These are phyloP conservation scores for Neofusicoccum sp. DNA, from an alignment of 2,329 filamentous ascomycete genomes.

Conservation along the genomic window DNA sequence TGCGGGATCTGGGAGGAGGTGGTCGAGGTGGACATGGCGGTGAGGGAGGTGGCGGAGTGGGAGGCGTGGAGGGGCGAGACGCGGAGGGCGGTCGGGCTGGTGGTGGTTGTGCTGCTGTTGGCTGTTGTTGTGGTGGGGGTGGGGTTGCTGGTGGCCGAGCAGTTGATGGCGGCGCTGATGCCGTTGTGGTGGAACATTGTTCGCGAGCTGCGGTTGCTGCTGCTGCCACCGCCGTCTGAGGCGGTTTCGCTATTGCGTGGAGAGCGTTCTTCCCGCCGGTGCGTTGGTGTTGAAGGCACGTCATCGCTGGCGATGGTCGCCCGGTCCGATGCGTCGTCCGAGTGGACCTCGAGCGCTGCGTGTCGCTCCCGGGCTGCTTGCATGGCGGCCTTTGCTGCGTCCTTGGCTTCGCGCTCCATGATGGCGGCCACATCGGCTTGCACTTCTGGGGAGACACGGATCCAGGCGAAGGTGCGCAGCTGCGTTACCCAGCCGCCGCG, in stretches of 20 bases:
- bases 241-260: constrained; percentile 8
- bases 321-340: constrained; percentile 17
- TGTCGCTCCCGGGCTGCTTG: constrained; percentile 17
- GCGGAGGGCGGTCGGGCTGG: constrained; percentile 26
- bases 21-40: constrained; percentile 4
- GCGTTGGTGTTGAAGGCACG: constrained; percentile 34
- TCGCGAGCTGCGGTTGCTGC: constrained; percentile 39
- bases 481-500: constrained; percentile 93
- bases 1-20: constrained; percentile 4
- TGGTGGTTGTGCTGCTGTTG: not conserved
- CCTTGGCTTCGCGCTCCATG: constrained; percentile 54
- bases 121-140: too few relatives aligned
- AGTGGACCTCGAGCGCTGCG: constrained; percentile 13
- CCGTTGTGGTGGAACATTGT: constrained; percentile 20
- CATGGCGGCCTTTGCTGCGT: constrained; percentile 31
- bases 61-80: constrained; percentile 39
- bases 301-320: constrained; percentile 22
- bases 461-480: constrained; percentile 86
- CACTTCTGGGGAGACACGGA: constrained; percentile 81
- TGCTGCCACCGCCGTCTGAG: constrained; percentile 39
- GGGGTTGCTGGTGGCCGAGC: too few relatives aligned
- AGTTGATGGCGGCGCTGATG: constrained; percentile 21
- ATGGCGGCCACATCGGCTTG: constrained; percentile 77
- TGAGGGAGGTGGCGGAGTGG: constrained; percentile 14
- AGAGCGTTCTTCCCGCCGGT: constrained; percentile 6